Evolutionary conservation across 345 rosid genomes (phyloP).

Genomic region (Dipteronia dyeriana): DNA sequence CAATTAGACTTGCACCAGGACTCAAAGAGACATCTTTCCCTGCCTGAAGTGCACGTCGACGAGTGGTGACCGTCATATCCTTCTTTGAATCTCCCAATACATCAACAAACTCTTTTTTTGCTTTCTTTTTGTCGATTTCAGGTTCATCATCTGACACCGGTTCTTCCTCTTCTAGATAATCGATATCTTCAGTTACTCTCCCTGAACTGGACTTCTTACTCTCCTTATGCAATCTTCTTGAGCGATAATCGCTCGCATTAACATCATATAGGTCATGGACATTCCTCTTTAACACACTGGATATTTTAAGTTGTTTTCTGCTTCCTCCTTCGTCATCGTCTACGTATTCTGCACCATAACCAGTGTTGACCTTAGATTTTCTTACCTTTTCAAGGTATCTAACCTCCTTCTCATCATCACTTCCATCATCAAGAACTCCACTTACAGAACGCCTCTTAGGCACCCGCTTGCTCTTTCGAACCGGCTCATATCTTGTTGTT

Average conservation of each 20-base stretch:
- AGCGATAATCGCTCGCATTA: constrained; percentile 26
- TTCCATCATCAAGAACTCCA: constrained; percentile 40
- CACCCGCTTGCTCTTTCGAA: constrained; percentile 54
- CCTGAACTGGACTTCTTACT: constrained; percentile 39
- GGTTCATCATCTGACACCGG: constrained; percentile 41
- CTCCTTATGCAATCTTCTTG: constrained; percentile 34
- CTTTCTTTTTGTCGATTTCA: constrained; percentile 41
- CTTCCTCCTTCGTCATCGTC: constrained; percentile 33
- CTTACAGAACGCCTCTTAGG: constrained; percentile 45
- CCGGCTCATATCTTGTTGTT: constrained; percentile 35
- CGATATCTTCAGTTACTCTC: constrained; percentile 35
- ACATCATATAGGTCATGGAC: constrained; percentile 38
- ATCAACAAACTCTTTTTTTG: constrained; percentile 43
- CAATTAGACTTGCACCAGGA: constrained; percentile 33
- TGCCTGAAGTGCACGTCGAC: constrained; percentile 59
- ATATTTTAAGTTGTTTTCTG: constrained; percentile 44
- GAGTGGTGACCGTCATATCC: constrained; percentile 50
- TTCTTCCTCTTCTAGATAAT: constrained; percentile 50
- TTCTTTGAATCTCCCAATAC: constrained; percentile 40
- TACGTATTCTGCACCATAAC: constrained; percentile 29
- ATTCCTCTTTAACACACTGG: constrained; percentile 42
- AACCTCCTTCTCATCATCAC: constrained; percentile 52
- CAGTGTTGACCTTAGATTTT: constrained; percentile 28
- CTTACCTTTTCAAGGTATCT: constrained; percentile 54
- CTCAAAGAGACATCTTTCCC: constrained; percentile 40